Conservation (phyloP, 495 filamentous ascomycete genomes). For the Penicillium bialowiezense region DNA sequence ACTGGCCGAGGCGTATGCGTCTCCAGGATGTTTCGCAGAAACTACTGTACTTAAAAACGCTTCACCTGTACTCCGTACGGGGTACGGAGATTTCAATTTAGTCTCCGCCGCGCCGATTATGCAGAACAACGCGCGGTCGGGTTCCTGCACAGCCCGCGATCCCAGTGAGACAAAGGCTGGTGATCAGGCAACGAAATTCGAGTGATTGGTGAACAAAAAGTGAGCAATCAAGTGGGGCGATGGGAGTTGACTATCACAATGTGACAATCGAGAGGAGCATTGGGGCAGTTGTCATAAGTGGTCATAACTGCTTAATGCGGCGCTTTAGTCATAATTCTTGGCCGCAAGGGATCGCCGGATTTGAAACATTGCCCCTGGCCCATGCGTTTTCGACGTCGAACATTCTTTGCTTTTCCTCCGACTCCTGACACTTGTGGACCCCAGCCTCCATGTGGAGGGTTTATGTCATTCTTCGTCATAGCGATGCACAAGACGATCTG, state of each 20-base stretch:
- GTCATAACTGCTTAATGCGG: slow-evolving; percentile 6
- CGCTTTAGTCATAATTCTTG: background rate
- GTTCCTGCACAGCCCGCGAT: slow-evolving; percentile 1
- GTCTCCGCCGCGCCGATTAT: no score
- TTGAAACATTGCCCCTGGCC: background rate
- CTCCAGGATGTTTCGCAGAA: no score
- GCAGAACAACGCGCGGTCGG: background rate
- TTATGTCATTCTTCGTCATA: background rate
- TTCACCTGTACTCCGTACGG: no score
- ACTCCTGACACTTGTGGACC: slow-evolving; percentile 1
- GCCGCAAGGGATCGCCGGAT: slow-evolving; percentile 10
- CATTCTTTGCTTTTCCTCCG: slow-evolving; percentile 4
- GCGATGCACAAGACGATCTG: background rate
- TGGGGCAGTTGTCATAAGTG: background rate
- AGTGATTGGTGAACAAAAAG: background rate
- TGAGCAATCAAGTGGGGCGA: background rate
- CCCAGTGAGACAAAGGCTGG: background rate
- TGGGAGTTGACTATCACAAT: background rate
- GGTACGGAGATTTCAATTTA: no score
- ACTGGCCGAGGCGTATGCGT: no score
- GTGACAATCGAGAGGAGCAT: background rate
- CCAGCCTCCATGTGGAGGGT: background rate
- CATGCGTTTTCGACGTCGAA: slow-evolving; percentile 17
- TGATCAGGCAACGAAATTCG: slow-evolving; percentile 10
- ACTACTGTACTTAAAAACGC: no score